A percentile compares a stretch with the other conserved stretches of the same genome.
Conservation (phyloP, 129 eudicot genomes). For the sunflower (Helianthus annuus) region DNA sequence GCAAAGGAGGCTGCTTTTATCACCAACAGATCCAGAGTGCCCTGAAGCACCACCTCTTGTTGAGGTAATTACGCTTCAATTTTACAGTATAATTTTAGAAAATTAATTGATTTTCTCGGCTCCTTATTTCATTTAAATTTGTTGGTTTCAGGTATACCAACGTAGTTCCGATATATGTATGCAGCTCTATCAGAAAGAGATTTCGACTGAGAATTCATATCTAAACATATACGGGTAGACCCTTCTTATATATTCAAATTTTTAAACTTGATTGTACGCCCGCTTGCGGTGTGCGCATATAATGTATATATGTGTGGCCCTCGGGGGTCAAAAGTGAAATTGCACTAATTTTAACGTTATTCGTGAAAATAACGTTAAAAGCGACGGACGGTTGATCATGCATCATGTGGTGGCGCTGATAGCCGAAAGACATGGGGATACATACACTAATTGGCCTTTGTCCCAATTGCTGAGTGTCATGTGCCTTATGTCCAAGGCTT, state of each 20-base stretch:
- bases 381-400: no score
- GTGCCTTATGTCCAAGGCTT: no score
- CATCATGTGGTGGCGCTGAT: no score
- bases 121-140: conserved; percentile 18
- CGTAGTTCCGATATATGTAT: conserved; percentile 84
- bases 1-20: conserved; percentile 58
- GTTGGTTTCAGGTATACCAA: conserved; percentile 67
- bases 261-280: neutral
- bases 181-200: conserved; percentile 85
- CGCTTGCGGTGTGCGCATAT: no score
- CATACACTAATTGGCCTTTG: no score
- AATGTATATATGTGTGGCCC: no score
- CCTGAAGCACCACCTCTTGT: conserved; percentile 62
- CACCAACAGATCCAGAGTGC: conserved; percentile 52
- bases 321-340: no score
- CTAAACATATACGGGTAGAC: conserved; percentile 79
- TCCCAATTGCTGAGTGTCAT: no score
- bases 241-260: neutral
- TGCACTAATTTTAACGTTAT: no score
- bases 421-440: no score
- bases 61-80: conserved; percentile 49
- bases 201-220: conserved; percentile 64
- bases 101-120: neutral
- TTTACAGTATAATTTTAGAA: neutral
- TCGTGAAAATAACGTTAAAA: no score